Evolutionary conservation across 805 yeast species (phyloP), one percentile per base, ranked within the genome.

Genomic region (Wickerhamiella sorbophila): DNA sequence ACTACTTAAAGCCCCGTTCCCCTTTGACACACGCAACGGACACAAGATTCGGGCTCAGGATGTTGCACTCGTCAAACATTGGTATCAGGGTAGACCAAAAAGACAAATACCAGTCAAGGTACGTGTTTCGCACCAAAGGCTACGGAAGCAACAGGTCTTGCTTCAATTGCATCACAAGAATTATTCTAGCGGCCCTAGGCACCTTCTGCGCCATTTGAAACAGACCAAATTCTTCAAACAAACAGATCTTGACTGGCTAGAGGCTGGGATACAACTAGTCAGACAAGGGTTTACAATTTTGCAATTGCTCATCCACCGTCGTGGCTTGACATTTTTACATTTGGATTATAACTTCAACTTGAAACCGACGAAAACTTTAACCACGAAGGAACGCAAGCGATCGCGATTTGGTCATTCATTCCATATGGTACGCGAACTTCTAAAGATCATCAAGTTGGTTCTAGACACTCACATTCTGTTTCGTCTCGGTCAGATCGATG

Each of bases 391-490:
- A 58, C 72, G 99, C 51, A 91, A 91, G 61, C 77, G 86, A 52
- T 87, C 97, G 1, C 70, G 99, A 47, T 91, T 91, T 61, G 99
- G 98, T 51, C 79, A 86, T 59, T 93, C 97, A 0, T 91, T 91
- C 64, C 98, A 91, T 62, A 59, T 91, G 43, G 81, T 87, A 59
- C 72, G 98, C 50, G 99, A 91, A 63, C 74, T 91, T 22, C 60
- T 91, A 43, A 73, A 93, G 46, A 72, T 83, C n/a, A 69, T 80
- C 18, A 91, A 91, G 57, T 66, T 91, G 34, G 53, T 91, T 9
- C 96, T 91, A 1, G 99, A 91, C 61, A 79, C 94, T 0, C 97
- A 91, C 57, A 88, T 88, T 14, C 95, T 87, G 55, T 85, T 70
- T 56, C 67, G 98, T 43, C 60, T 91, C 22, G 97, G 97, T 0